Evolutionary conservation across 208 protist species (phyloP).

Genomic region (Trypanosoma rangeli): DNA sequence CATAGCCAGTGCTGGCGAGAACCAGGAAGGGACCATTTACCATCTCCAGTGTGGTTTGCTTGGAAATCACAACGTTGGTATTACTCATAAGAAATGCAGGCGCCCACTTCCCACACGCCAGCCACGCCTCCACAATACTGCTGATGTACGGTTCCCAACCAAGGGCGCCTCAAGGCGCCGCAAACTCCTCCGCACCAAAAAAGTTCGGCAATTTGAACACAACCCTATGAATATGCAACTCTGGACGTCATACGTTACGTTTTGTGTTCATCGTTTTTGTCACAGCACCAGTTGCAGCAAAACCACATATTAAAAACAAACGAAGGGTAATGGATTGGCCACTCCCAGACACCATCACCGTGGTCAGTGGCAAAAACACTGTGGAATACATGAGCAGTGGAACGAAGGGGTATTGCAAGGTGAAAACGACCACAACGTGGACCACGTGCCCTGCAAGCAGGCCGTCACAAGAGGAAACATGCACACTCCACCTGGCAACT

Average conservation of each 20-base stretch:
- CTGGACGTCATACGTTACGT: constrained; percentile 25
- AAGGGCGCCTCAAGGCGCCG: constrained; percentile 24
- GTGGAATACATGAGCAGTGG: constrained; percentile 36
- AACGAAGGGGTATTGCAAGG: constrained; percentile 47
- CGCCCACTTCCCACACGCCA: constrained; percentile 16
- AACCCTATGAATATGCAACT: constrained; percentile 24
- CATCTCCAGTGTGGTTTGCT: background rate
- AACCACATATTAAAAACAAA: constrained; percentile 19
- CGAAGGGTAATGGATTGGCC: constrained; percentile 46
- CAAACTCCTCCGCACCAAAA: constrained; percentile 42
- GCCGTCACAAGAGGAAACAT: constrained; percentile 46
- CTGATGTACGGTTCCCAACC: constrained; percentile 30
- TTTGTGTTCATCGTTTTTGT: background rate
- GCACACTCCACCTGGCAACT: constrained; percentile 36
- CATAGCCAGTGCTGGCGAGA: background rate
- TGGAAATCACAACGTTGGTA: no score
- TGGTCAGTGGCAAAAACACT: constrained; percentile 40
- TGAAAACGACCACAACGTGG: constrained; percentile 41
- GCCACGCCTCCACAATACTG: constrained; percentile 24
- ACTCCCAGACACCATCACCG: constrained; percentile 34
- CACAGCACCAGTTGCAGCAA: background rate
- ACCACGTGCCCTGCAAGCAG: constrained; percentile 43
- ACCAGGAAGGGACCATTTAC: constrained; percentile 17
- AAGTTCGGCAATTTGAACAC: constrained; percentile 32
- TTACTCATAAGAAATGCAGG: constrained; percentile 5